Evolutionary conservation across 2,329 filamentous ascomycete genomes (phyloP).

Genomic region (Colletotrichum godetiae): DNA sequence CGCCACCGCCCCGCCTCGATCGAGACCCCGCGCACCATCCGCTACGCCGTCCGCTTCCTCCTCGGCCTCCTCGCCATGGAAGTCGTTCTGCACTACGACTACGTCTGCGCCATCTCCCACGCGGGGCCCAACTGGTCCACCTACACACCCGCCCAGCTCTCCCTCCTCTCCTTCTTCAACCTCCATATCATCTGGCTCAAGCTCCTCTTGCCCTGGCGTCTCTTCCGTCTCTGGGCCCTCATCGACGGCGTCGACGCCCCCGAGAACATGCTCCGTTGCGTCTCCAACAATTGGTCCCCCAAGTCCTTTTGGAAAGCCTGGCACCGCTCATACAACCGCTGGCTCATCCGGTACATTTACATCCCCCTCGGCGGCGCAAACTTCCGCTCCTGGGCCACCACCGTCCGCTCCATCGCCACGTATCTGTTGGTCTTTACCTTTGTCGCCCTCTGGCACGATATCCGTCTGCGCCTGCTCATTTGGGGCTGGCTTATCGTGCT

Average conservation of each 20-base stretch:
- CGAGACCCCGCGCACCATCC: slow-evolving; percentile 74
- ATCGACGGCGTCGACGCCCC: slow-evolving; percentile 93
- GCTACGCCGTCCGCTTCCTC: slow-evolving; percentile 86
- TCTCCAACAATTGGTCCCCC: slow-evolving; percentile 93
- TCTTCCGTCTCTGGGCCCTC: slow-evolving; percentile 97
- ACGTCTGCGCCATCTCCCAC: slow-evolving; percentile 92
- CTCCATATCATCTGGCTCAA: slow-evolving; percentile 98
- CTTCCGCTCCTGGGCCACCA: slow-evolving; percentile 56
- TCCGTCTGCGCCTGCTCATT: slow-evolving; percentile 87
- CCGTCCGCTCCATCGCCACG: slow-evolving; percentile 74
- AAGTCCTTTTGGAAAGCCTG: slow-evolving; percentile 95
- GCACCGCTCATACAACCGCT: slow-evolving; percentile 96
- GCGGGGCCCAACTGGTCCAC: slow-evolving; percentile 80
- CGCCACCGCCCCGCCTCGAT: slow-evolving; percentile 80
- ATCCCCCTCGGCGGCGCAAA: slow-evolving; percentile 84
- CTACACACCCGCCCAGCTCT: slow-evolving; percentile 89
- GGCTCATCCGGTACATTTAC: slow-evolving; percentile 94
- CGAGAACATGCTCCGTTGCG: slow-evolving; percentile 98
- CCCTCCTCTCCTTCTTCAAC: slow-evolving; percentile 94
- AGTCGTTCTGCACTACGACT: slow-evolving; percentile 89
- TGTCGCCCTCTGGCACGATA: slow-evolving; percentile 98
- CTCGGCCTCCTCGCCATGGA: slow-evolving; percentile 90
- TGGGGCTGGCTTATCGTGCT: slow-evolving; percentile 98
- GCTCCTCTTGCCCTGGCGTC: slow-evolving; percentile 94
- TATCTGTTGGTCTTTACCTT: slow-evolving; percentile 93